These are phyloP conservation scores for Colletotrichum lindemuthianum DNA, from an alignment of 2,329 filamentous ascomycete genomes.

Conservation along the genomic window DNA sequence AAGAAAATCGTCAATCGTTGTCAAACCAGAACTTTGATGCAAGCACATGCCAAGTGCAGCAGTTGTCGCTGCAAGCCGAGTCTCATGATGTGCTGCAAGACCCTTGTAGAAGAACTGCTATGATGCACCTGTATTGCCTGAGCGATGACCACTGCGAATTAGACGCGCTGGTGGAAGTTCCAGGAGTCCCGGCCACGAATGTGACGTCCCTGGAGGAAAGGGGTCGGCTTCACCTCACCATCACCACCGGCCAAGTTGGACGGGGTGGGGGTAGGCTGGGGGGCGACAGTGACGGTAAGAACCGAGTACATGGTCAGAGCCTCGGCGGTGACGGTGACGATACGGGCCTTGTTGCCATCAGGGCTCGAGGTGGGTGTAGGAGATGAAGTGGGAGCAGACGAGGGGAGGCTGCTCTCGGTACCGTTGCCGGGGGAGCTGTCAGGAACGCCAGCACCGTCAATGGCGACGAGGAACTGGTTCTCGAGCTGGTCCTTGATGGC, in stretches of 20 bases:
- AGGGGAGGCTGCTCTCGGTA: constrained; percentile 34
- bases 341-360: constrained; percentile 18
- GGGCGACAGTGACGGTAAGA: constrained; percentile 52
- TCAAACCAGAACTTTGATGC: neutral
- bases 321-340: constrained; percentile 36
- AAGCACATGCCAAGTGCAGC: constrained; percentile 3
- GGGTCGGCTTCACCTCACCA: constrained; percentile 30
- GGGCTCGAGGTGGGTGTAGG: constrained; percentile 27
- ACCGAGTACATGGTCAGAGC: constrained; percentile 32
- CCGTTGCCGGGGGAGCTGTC: constrained; percentile 37
- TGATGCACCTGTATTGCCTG: neutral
- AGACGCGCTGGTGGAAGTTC: constrained; percentile 28
- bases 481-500: constrained; percentile 58
- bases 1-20: neutral
- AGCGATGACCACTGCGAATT: constrained; percentile 3
- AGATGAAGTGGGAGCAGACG: constrained; percentile 37
- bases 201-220: constrained; percentile 33
- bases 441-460: constrained; percentile 42
- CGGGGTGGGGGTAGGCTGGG: constrained; percentile 47
- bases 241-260: constrained; percentile 46
- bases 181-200: constrained; percentile 32
- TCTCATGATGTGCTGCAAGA: neutral
- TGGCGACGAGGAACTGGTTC: constrained; percentile 56
- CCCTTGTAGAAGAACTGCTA: too few species aligned
- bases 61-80: constrained; percentile 3